phyloP scores from a whole-genome alignment of 2,329 filamentous ascomycete genomes.

The Sporothrix phasma region DNA sequence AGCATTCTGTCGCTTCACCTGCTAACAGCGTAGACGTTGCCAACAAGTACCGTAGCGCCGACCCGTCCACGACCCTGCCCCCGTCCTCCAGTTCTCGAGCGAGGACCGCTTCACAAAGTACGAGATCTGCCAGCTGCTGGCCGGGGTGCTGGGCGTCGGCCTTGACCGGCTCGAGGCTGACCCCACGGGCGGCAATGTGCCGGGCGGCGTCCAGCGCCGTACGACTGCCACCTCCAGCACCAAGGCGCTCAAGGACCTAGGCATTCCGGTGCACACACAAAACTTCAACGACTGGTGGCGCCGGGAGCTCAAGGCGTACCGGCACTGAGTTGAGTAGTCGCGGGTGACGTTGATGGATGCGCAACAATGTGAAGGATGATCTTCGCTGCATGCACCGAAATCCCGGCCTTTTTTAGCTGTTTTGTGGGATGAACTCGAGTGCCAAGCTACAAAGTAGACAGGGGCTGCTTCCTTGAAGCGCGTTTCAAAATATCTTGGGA shows the following conservation, averaged over 20 bases:
- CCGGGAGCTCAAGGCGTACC: constrained; percentile 49
- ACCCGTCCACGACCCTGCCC: constrained; percentile 47
- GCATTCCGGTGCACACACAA: constrained; percentile 62
- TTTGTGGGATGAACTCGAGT: not conserved
- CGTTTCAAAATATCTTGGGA: not conserved
- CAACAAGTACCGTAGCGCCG: constrained; percentile 50
- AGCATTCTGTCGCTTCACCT: no score
- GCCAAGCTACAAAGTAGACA: not conserved
- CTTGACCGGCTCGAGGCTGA: constrained; percentile 59
- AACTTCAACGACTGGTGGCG: constrained; percentile 79
- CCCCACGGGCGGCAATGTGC: constrained; percentile 61
- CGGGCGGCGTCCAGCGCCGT: constrained; percentile 64
- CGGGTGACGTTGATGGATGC: not conserved
- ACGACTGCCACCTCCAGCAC: constrained; percentile 83
- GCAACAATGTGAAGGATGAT: not conserved
- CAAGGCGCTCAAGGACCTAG: constrained; percentile 58
- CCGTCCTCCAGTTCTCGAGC: constrained; percentile 73
- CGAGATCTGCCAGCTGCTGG: constrained; percentile 70
- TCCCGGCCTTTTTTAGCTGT: not conserved
- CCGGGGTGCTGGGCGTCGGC: constrained; percentile 67
- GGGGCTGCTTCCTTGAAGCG: not conserved
- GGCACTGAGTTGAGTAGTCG: constrained; percentile 30
- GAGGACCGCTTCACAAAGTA: constrained; percentile 85
- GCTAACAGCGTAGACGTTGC: constrained; percentile 49
- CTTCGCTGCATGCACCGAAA: not conserved